Evolutionary conservation across 805 yeast species (phyloP).

Genomic region (Candida ipomoeae): DNA sequence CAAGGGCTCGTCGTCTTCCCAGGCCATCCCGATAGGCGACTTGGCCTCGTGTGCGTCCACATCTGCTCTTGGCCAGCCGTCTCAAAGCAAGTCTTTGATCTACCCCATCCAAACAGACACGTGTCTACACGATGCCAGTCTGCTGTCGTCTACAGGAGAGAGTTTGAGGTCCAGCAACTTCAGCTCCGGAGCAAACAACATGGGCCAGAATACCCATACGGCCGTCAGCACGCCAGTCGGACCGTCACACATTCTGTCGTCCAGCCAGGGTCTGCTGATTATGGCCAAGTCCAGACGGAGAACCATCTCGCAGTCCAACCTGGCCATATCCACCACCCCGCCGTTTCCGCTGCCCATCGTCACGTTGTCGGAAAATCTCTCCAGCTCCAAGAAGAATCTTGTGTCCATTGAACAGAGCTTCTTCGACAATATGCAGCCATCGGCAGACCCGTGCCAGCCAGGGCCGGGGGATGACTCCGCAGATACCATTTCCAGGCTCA

Average conservation of each 20-base stretch:
- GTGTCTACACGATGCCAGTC: constrained; percentile 9
- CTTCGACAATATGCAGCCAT: constrained; percentile 21
- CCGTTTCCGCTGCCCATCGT: constrained; percentile 36
- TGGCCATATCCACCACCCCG: constrained; percentile 23
- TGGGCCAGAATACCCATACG: constrained; percentile 1
- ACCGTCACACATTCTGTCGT: constrained; percentile 12
- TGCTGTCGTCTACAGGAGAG: constrained; percentile 14
- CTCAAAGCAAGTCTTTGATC: background rate
- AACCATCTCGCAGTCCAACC: constrained; percentile 22
- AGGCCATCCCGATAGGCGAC: constrained; percentile 1
- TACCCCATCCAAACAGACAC: constrained; percentile 12
- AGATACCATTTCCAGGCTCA: constrained; percentile 19
- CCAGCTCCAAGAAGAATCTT: constrained; percentile 25
- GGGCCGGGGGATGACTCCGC: background rate
- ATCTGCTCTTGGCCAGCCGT: background rate
- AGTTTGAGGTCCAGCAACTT: constrained; percentile 14
- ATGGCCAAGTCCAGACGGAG: constrained; percentile 16
- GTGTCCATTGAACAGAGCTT: constrained; percentile 32
- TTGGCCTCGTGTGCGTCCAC: constrained; percentile 4
- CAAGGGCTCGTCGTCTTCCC: constrained; percentile 7
- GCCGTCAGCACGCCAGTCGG: constrained; percentile 7
- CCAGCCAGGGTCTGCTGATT: constrained; percentile 12
- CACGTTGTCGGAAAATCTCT: constrained; percentile 35
- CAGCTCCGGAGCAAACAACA: constrained; percentile 7
- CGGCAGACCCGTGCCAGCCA: background rate